A percentile compares a stretch with the other conserved stretches of the same genome.
Conservation (phyloP, 106 monocot species). For the Cymbidium sinense region DNA sequence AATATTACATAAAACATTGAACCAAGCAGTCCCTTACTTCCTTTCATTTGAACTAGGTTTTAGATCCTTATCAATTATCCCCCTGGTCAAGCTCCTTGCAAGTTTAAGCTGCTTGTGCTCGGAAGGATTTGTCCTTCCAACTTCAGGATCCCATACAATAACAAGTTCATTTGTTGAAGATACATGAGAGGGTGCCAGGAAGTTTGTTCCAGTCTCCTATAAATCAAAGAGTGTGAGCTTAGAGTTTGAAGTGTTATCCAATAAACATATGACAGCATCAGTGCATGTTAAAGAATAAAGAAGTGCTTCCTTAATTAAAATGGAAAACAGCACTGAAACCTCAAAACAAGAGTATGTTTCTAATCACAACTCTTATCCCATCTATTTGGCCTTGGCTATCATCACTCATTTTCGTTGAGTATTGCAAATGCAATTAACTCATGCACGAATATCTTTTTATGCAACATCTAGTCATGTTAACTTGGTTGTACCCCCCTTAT, state of each 20-base stretch:
- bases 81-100: constrained; percentile 91
- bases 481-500: neutral
- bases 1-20: neutral
- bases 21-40: constrained; percentile 33
- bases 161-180: constrained; percentile 94
- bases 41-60: constrained; percentile 83
- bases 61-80: constrained; percentile 79
- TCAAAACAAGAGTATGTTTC: neutral
- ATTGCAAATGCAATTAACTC: neutral
- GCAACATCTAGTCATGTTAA: neutral
- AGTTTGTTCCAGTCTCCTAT: constrained; percentile 78
- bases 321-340: neutral
- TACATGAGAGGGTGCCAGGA: constrained; percentile 50
- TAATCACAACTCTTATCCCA: neutral
- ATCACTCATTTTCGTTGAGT: neutral
- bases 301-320: neutral
- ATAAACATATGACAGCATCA: neutral
- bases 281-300: neutral
- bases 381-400: neutral
- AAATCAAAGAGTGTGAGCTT: constrained; percentile 8
- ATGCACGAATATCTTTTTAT: neutral
- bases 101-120: constrained; percentile 98
- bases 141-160: constrained; percentile 96
- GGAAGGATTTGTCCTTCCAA: constrained; percentile 93
- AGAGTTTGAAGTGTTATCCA: neutral